phyloP scores from a whole-genome alignment of 1,284 basidiomycete species.

The Wolfiporia cocos region DNA sequence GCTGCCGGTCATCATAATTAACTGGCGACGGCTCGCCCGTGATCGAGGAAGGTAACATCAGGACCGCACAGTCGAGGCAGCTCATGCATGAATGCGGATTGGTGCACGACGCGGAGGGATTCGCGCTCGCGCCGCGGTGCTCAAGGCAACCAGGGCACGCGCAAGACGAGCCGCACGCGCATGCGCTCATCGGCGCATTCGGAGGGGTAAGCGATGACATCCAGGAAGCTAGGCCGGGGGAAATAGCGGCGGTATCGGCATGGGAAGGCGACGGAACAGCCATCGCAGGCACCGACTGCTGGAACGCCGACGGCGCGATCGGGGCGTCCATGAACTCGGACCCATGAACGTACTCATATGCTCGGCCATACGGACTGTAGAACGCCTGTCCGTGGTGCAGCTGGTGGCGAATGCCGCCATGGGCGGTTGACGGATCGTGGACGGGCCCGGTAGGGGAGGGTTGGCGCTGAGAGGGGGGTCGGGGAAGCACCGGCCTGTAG shows the following conservation, averaged over 20 bases:
- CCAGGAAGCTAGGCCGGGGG: constrained; percentile 2
- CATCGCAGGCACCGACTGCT: background rate
- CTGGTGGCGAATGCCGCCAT: constrained; percentile 22
- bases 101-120: constrained; percentile 31
- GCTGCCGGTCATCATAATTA: constrained; percentile 19
- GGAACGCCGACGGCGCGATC: background rate
- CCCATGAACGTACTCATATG: constrained; percentile 41
- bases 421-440: constrained; percentile 15
- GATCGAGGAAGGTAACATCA: constrained; percentile 35
- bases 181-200: constrained; percentile 25
- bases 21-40: constrained; percentile 13
- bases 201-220: constrained; percentile 8
- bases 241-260: background rate
- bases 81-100: constrained; percentile 44
- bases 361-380: constrained; percentile 59
- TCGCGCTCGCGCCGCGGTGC: constrained; percentile 33
- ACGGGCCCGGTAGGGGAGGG: constrained; percentile 22
- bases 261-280: background rate
- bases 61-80: constrained; percentile 48
- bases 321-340: constrained; percentile 13
- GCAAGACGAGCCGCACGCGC: constrained; percentile 49
- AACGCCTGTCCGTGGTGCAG: constrained; percentile 32
- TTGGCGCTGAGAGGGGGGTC: constrained; percentile 26
- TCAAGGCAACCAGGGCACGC: constrained; percentile 46
- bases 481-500: constrained; percentile 29